Conservation (phyloP, 2,329 filamentous ascomycete species). For the Leptographium flavum region DNA sequence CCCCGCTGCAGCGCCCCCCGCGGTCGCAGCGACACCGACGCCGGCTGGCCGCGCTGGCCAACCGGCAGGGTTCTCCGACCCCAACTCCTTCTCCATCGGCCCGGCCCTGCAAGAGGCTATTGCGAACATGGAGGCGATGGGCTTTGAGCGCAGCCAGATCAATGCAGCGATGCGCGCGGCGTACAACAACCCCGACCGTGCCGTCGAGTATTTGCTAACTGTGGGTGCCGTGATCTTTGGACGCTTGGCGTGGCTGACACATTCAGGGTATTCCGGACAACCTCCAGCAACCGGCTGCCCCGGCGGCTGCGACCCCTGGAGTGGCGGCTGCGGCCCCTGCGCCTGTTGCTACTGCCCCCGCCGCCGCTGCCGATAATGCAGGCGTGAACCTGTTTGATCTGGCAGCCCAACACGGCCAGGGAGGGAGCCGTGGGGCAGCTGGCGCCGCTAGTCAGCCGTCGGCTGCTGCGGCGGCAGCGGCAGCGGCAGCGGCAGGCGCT, state of each 20-base stretch:
- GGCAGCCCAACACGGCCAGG: conserved; percentile 56
- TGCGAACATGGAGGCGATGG: conserved; percentile 93
- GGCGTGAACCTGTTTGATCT: conserved; percentile 85
- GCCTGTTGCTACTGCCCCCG: conserved; percentile 25
- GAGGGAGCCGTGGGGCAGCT: conserved; percentile 26
- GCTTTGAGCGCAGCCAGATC: conserved; percentile 77
- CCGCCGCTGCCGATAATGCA: conserved; percentile 40
- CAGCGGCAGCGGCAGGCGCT: conserved; percentile 29
- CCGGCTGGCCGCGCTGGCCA: conserved; percentile 19
- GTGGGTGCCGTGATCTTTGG: conserved; percentile 37
- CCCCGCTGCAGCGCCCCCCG: conserved; percentile 29
- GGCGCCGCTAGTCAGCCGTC: conserved; percentile 18
- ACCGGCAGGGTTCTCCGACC: conserved; percentile 40
- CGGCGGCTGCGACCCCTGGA: conserved; percentile 26
- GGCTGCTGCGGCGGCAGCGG: conserved; percentile 23
- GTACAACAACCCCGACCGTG: conserved; percentile 92
- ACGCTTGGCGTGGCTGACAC: not conserved
- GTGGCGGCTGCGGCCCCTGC: conserved; percentile 25
- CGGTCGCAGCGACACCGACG: conserved; percentile 29
- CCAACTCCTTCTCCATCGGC: conserved; percentile 76
- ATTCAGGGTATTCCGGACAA: conserved; percentile 77
- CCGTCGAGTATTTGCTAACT: conserved; percentile 86
- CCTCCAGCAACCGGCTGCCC: conserved; percentile 41
- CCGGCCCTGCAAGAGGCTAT: conserved; percentile 69
- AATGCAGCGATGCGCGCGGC: conserved; percentile 91